Evolutionary conservation across 1,139 yeast genomes (phyloP), one percentile per base, ranked within the genome.

Genomic region (Pichiaceae sp.): DNA sequence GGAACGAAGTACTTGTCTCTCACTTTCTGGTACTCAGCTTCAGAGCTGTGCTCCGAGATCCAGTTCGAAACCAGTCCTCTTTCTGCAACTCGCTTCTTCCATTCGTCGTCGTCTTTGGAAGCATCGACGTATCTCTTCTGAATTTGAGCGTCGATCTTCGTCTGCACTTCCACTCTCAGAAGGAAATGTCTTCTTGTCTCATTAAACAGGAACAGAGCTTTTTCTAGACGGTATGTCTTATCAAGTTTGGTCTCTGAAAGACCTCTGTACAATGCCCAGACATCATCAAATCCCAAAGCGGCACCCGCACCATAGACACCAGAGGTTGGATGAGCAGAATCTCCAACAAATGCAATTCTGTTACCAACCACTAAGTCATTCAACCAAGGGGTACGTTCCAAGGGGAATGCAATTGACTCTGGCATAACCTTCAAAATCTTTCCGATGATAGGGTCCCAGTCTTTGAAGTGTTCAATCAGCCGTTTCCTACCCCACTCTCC

Each of bases 281-380:
- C 45, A 37, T 45, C 48, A 17, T 38, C 42, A 26, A 39, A 44
- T 15, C 48, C 48, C 38, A 45, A 39, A 9, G 44, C 37, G 7
- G 48, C 39, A 3, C 48, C 48, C 7, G 48, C 42, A 3, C 48
- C 48, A 29, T 45, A 45, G n/a, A 40, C 44, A 30, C 48, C 48
- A 16, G 48, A 38, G 5, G 48, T 45, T 7, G 48, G 48, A 26
- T 40, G 43, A 15, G 43, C 43, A 27, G 62, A 58, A 46, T 57
- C 62, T 21, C 62, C 62, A 20, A 57, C 35, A 26, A 57, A 46
- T n/a, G 48, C 57, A 17, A 54, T 48, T 19, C 45, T 47, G n/a
- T 49, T 54, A 18, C 42, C 42, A 17, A 36, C 25, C 4, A 35
- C 28, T 25, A 44, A 30, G 9, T 42, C 30, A 19, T 32, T 24